phyloP scores from a whole-genome alignment of 768 basidiomycete species.

The Pleurotus platypus region DNA sequence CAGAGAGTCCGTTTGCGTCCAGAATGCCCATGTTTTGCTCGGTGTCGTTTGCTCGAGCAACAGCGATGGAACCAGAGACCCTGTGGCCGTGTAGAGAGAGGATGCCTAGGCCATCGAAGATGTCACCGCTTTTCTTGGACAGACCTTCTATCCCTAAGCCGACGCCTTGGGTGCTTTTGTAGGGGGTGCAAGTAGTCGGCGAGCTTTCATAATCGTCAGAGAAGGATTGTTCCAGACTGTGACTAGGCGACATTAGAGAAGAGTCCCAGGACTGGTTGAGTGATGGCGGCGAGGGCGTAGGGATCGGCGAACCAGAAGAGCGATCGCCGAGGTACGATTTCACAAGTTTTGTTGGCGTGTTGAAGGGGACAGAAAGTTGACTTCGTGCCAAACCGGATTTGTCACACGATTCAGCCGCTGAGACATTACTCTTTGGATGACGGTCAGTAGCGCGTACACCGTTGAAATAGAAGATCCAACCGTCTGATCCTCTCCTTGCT shows the following conservation, averaged over 20 bases:
- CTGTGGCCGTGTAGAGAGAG: not conserved
- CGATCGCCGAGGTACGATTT: not conserved
- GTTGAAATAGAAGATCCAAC: not conserved
- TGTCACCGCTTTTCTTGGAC: slow-evolving; percentile 9
- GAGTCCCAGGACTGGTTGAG: not conserved
- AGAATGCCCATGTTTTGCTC: not conserved
- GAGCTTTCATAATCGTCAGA: not conserved
- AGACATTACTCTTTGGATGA: not conserved
- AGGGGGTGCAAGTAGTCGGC: not conserved
- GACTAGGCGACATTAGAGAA: not conserved
- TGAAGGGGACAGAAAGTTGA: slow-evolving; percentile 2
- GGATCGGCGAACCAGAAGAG: not conserved
- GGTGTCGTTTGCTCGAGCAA: not conserved
- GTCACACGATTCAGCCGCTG: not conserved
- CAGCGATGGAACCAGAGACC: not conserved
- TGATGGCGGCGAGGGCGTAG: not conserved
- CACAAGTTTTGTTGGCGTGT: not conserved
- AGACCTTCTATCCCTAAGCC: slow-evolving; percentile 6
- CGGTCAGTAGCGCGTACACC: not conserved
- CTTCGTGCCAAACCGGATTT: not conserved
- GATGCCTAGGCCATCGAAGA: slow-evolving; percentile 9
- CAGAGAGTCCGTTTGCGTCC: not conserved
- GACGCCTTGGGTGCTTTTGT: not conserved
- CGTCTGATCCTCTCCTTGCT: not conserved
- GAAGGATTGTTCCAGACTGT: not conserved